Conservation (phyloP, 148 eudicot genomes). For the Rhododendron ovatum region DNA sequence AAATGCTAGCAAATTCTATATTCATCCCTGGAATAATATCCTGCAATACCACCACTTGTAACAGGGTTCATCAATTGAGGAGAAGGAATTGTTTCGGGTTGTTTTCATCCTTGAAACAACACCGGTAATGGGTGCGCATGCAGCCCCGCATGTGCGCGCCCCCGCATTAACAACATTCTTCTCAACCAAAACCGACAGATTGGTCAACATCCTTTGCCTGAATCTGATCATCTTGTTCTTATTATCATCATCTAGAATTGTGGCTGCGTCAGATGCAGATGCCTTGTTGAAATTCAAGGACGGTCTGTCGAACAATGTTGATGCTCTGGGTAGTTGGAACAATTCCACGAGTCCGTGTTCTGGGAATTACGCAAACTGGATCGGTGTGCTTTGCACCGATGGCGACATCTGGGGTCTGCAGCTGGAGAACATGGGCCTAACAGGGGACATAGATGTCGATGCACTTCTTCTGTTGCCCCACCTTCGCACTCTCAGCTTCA, state of each 20-base stretch:
- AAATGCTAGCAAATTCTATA: background rate
- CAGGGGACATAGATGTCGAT: conserved; percentile 54
- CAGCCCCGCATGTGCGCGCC: conserved; percentile 48
- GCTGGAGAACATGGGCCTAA: conserved; percentile 55
- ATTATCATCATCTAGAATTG: background rate
- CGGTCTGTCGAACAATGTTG: conserved; percentile 24
- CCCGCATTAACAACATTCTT: conserved; percentile 1
- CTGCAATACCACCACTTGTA: background rate
- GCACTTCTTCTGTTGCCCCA: conserved; percentile 34
- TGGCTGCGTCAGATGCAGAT: conserved; percentile 19
- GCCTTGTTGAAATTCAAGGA: conserved; percentile 55
- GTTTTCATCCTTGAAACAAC: background rate
- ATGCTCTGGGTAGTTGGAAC: conserved; percentile 50
- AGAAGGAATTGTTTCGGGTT: background rate
- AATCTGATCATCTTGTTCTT: background rate
- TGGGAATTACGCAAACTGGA: conserved; percentile 44
- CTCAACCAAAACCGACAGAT: background rate
- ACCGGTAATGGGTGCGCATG: conserved; percentile 60
- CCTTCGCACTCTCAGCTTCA: conserved; percentile 57
- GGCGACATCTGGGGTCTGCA: conserved; percentile 68
- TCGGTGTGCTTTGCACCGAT: conserved; percentile 45
- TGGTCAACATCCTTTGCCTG: background rate
- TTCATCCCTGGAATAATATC: background rate
- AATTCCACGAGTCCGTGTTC: conserved; percentile 43
- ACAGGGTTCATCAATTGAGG: background rate